Conservation (phyloP, 371 early-diverging fungal species). For the Ordospora pajunii region DNA sequence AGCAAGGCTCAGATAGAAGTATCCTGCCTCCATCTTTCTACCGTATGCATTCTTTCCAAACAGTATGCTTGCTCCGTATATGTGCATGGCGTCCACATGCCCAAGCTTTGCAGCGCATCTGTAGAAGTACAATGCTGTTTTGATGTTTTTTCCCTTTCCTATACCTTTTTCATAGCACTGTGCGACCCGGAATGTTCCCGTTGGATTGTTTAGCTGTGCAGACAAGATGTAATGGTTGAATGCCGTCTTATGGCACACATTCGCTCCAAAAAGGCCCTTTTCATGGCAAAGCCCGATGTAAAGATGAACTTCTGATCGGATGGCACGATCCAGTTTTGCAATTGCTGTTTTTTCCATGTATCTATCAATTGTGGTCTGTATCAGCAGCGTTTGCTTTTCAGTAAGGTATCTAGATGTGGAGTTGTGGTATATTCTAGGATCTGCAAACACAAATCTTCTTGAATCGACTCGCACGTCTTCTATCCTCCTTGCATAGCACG, state of each 20-base stretch:
- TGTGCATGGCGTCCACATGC: slow-evolving; percentile 56
- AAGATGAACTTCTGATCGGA: background rate
- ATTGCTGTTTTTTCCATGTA: background rate
- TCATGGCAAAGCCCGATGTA: slow-evolving; percentile 44
- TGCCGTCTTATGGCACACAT: slow-evolving; percentile 43
- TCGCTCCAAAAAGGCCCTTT: slow-evolving; percentile 42
- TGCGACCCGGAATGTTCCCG: slow-evolving; percentile 60
- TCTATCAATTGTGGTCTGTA: background rate
- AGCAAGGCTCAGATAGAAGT: slow-evolving; percentile 58
- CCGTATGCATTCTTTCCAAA: slow-evolving; percentile 35
- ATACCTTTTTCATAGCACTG: slow-evolving; percentile 60
- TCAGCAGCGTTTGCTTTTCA: background rate
- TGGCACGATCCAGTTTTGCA: background rate
- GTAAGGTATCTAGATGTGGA: background rate
- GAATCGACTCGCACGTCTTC: background rate
- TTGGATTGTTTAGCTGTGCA: slow-evolving; percentile 49
- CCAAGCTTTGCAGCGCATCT: slow-evolving; percentile 62
- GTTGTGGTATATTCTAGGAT: background rate
- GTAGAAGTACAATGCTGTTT: slow-evolving; percentile 58
- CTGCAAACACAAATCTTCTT: background rate
- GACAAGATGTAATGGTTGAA: slow-evolving; percentile 54
- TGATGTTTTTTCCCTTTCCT: slow-evolving; percentile 32
- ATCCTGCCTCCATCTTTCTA: slow-evolving; percentile 44
- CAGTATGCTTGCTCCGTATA: slow-evolving; percentile 57
- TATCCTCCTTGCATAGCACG: background rate